These are phyloP conservation scores for Aureobasidium sp. DNA, from an alignment of 2,329 filamentous ascomycete species.

Conservation along the genomic window DNA sequence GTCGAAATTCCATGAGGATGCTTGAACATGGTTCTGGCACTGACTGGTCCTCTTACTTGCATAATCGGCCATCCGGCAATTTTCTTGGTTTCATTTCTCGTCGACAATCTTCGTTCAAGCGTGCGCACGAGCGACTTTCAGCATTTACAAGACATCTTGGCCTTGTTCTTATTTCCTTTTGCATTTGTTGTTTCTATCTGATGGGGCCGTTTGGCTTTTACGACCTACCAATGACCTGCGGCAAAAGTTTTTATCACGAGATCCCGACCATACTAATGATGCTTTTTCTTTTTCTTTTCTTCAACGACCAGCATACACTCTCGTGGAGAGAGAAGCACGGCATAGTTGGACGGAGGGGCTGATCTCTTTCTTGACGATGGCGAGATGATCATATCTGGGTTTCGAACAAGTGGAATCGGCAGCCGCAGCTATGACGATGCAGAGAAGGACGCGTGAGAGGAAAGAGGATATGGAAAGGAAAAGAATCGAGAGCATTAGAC, in stretches of 20 bases:
- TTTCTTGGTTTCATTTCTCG: background rate
- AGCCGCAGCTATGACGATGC: background rate
- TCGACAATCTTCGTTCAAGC: slow-evolving; percentile 3
- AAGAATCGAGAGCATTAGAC: background rate
- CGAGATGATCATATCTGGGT: background rate
- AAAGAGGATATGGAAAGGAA: background rate
- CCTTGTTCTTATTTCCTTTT: background rate
- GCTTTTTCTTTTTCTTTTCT: slow-evolving; percentile 1
- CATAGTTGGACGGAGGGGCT: background rate
- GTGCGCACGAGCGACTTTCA: slow-evolving; percentile 5
- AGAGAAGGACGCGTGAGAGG: background rate
- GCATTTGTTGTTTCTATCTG: background rate
- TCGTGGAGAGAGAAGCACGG: background rate
- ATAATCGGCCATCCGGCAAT: background rate
- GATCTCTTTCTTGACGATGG: background rate
- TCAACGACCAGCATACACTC: background rate
- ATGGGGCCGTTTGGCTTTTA: slow-evolving; percentile 10
- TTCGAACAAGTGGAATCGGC: background rate
- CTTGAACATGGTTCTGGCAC: slow-evolving; percentile 9
- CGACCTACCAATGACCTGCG: slow-evolving; percentile 13
- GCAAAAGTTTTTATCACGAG: slow-evolving; percentile 17
- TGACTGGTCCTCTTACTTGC: slow-evolving; percentile 4
- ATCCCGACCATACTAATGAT: slow-evolving; percentile 13
- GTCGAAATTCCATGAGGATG: background rate
- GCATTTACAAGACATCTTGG: background rate